These are phyloP conservation scores for Chaetomiaceae sp. DNA, from an alignment of 2,329 filamentous ascomycete species.

Conservation along the genomic window DNA sequence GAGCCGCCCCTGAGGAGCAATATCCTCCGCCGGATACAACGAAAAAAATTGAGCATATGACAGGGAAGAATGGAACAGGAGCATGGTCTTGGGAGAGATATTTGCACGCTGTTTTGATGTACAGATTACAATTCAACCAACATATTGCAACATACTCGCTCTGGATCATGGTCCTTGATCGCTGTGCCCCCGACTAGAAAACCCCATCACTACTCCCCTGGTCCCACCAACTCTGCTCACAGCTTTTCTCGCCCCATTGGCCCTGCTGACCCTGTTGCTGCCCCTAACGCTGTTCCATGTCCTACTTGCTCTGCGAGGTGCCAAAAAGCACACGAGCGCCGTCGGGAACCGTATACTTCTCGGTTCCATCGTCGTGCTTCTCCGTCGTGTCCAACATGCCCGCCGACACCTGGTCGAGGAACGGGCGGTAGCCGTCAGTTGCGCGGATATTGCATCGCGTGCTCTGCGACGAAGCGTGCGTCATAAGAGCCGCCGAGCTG, in stretches of 20 bases:
- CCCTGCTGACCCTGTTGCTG: not conserved
- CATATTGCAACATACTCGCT: too few species aligned
- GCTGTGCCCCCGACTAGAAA: too few species aligned
- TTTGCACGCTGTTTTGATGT: not conserved
- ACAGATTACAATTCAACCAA: not conserved
- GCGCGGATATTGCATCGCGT: constrained; percentile 41
- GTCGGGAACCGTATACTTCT: constrained; percentile 32
- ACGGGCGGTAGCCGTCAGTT: constrained; percentile 36
- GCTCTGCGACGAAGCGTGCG: constrained; percentile 46
- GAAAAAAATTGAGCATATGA: too few species aligned
- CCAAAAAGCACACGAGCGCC: constrained; percentile 10
- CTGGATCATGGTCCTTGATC: too few species aligned
- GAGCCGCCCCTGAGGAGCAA: too few species aligned
- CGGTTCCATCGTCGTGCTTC: constrained; percentile 32
- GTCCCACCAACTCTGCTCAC: not conserved
- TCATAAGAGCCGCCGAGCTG: constrained; percentile 40
- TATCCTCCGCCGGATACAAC: too few species aligned
- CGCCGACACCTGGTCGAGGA: constrained; percentile 39
- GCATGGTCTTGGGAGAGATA: not conserved
- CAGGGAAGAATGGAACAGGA: too few species aligned
- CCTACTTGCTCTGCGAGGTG: not conserved
- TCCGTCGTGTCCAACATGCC: constrained; percentile 36
- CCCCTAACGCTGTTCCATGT: not conserved
- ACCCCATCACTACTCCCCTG: not conserved
- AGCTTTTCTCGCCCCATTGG: not conserved